Evolutionary conservation across 2,329 filamentous ascomycete species (phyloP).

Genomic region (Albophoma yamanashiensis): DNA sequence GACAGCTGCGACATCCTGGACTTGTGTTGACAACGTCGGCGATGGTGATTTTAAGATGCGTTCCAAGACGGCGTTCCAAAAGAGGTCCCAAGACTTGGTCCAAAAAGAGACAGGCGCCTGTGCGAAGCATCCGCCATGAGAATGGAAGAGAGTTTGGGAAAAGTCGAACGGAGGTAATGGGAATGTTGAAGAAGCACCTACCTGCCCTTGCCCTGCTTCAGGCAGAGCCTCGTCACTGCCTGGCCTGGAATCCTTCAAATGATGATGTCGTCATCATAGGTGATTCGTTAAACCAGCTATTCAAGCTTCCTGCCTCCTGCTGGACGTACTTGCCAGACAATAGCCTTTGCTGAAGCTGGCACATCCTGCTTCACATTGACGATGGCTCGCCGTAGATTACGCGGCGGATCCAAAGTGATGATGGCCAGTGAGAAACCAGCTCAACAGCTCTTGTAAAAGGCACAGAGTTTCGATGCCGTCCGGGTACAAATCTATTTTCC

Average conservation of each 20-base stretch:
- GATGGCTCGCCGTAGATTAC: not conserved
- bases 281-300: not conserved
- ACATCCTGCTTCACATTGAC: not conserved
- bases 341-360: not conserved
- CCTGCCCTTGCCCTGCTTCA: not conserved
- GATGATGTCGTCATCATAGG: not conserved
- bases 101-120: conserved; percentile 2
- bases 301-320: not conserved
- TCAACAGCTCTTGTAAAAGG: not conserved
- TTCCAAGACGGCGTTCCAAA: conserved; percentile 15
- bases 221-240: not conserved
- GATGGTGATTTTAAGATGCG: conserved; percentile 8
- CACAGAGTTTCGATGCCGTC: not conserved
- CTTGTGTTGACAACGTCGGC: not conserved
- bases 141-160: not conserved
- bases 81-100: conserved; percentile 10
- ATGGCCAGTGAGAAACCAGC: not conserved
- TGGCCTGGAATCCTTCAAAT: not conserved
- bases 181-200: not conserved
- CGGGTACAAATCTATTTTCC: not conserved
- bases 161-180: not conserved
- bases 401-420: not conserved
- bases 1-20: conserved; percentile 1
- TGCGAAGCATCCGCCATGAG: not conserved
- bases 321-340: not conserved